Evolutionary conservation across 176 grass and related monocot species (phyloP).

Genomic region (Aegilops speltoides): DNA sequence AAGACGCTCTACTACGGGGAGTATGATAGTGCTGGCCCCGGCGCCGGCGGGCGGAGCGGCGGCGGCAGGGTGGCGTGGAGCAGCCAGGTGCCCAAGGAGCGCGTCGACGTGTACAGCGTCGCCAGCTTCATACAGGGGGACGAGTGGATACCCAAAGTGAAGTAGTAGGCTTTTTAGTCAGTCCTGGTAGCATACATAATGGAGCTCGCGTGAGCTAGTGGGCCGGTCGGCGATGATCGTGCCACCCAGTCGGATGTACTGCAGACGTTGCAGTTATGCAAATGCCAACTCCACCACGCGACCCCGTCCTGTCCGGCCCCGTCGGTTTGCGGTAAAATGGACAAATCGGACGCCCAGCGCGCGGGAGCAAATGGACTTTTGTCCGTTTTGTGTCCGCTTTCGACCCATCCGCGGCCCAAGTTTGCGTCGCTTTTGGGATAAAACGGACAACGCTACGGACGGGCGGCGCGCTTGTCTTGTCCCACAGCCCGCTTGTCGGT

Average conservation of each 20-base stretch:
- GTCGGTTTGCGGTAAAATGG: too few relatives aligned
- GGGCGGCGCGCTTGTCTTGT: too few relatives aligned
- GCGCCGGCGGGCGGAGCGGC: background rate
- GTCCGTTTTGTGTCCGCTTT: too few relatives aligned
- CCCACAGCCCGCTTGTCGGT: too few relatives aligned
- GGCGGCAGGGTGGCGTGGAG: conserved; percentile 79
- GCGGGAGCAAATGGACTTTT: too few relatives aligned
- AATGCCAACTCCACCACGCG: too few relatives aligned
- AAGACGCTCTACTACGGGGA: conserved; percentile 84
- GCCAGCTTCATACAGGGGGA: conserved; percentile 80
- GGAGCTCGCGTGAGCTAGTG: background rate
- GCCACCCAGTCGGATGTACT: too few relatives aligned
- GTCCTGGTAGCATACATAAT: background rate
- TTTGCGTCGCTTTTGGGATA: too few relatives aligned
- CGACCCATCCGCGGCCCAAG: too few relatives aligned
- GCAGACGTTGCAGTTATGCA: background rate
- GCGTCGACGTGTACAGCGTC: conserved; percentile 68
- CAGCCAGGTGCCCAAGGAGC: conserved; percentile 67
- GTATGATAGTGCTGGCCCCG: conserved; percentile 62
- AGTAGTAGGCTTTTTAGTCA: background rate
- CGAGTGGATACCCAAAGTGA: conserved; percentile 67
- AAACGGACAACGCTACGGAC: too few relatives aligned
- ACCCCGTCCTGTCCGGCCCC: too few relatives aligned
- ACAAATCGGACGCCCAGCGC: too few relatives aligned
- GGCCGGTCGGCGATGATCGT: background rate